Evolutionary conservation across 495 filamentous ascomycete species (phyloP).

Genomic region (Hamigera avellanea): DNA sequence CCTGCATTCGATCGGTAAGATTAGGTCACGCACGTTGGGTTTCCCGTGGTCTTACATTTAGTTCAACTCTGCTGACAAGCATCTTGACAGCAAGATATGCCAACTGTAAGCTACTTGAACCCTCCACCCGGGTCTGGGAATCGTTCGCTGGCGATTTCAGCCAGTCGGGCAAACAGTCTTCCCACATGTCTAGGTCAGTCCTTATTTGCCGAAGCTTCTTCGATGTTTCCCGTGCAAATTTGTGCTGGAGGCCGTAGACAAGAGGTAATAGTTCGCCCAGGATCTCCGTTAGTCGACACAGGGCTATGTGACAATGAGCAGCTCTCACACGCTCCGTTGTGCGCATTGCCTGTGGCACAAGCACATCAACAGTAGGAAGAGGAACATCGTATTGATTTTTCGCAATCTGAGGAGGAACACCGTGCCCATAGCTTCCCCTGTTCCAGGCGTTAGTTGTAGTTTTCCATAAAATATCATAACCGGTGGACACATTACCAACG

Average conservation of each 20-base stretch:
- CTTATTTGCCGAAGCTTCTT: constrained; percentile 31
- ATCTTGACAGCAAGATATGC: constrained; percentile 40
- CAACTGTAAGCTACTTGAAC: constrained; percentile 38
- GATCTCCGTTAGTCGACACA: constrained; percentile 41
- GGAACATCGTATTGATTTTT: constrained; percentile 45
- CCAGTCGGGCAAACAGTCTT: constrained; percentile 34
- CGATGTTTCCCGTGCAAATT: constrained; percentile 28
- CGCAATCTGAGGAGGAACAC: constrained; percentile 37
- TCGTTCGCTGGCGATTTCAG: constrained; percentile 18
- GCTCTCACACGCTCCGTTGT: constrained; percentile 31
- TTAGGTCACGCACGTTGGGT: neutral
- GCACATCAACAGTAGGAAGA: constrained; percentile 30
- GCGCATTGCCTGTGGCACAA: constrained; percentile 22
- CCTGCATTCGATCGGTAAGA: constrained; percentile 10
- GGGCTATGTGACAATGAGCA: constrained; percentile 37
- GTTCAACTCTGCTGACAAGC: constrained; percentile 38
- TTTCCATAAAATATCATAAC: neutral
- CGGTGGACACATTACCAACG: constrained; percentile 25
- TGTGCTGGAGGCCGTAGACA: constrained; percentile 35
- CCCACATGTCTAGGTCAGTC: constrained; percentile 35
- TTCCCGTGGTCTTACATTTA: constrained; percentile 35
- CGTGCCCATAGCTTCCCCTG: constrained; percentile 42
- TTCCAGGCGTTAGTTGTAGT: constrained; percentile 1
- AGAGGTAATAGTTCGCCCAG: constrained; percentile 39
- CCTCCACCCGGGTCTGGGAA: constrained; percentile 23